Conservation (phyloP, 805 yeast genomes). For the Wickerhamomyces hampshirensis region DNA sequence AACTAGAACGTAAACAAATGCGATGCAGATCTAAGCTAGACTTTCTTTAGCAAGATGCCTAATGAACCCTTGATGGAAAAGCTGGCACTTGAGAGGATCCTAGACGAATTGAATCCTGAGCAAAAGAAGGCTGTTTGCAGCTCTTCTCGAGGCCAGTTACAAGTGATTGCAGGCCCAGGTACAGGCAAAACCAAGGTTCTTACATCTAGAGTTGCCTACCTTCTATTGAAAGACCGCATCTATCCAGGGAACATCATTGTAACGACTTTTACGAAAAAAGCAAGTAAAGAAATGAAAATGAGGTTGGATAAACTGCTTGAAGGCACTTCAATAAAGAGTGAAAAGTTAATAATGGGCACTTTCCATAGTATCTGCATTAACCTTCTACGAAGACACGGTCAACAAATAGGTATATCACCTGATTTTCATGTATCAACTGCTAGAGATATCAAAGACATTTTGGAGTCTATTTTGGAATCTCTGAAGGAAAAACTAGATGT, state of each 20-base stretch:
- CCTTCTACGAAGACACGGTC: slow-evolving; percentile 53
- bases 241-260: slow-evolving; percentile 66
- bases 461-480: slow-evolving; percentile 32
- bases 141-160: slow-evolving; percentile 37
- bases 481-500: slow-evolving; percentile 3
- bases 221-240: slow-evolving; percentile 46
- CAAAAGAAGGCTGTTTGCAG: slow-evolving; percentile 43
- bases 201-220: slow-evolving; percentile 70
- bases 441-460: slow-evolving; percentile 46
- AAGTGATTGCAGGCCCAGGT: slow-evolving; percentile 62
- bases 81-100: slow-evolving; percentile 2
- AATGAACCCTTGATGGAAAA: neutral
- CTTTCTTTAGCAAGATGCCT: too few relatives aligned
- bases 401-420: slow-evolving; percentile 35
- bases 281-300: slow-evolving; percentile 79
- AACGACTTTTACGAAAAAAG: slow-evolving; percentile 90
- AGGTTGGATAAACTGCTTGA: slow-evolving; percentile 41
- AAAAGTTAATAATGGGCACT: slow-evolving; percentile 70
- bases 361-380: slow-evolving; percentile 80
- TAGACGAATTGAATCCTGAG: slow-evolving; percentile 31
- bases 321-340: slow-evolving; percentile 28
- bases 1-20: too few relatives aligned
- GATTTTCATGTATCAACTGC: slow-evolving; percentile 59
- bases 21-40: too few relatives aligned
- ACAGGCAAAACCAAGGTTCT: slow-evolving; percentile 82